Conservation (phyloP, 2,329 filamentous ascomycete genomes). For the Sporothrix brasiliensis region DNA sequence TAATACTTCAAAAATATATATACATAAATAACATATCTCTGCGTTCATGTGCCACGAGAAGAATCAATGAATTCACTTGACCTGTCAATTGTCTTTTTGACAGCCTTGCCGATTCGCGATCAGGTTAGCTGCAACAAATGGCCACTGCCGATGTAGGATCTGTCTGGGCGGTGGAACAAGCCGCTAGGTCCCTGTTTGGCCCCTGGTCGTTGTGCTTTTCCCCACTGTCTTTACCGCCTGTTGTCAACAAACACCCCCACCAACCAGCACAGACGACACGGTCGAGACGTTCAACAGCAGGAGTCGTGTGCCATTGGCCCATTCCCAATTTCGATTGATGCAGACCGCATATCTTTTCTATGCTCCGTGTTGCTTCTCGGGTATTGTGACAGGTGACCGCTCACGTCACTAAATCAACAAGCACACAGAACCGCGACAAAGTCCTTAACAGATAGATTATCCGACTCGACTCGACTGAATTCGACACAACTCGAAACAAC, state of each 20-base stretch:
- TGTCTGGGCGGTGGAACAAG: constrained; percentile 13
- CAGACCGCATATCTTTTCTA: not conserved
- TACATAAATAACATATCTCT: too few species aligned
- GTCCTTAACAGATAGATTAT: not conserved
- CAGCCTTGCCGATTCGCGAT: not conserved
- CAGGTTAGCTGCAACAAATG: not conserved
- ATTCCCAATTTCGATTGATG: not conserved
- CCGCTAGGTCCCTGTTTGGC: not conserved
- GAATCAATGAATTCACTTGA: too few species aligned
- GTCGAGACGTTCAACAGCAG: constrained; percentile 10
- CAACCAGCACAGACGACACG: not conserved
- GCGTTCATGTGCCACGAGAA: too few species aligned
- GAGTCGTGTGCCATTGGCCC: constrained; percentile 16
- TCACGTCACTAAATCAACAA: not conserved
- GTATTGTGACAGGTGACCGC: constrained; percentile 13
- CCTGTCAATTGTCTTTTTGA: not conserved
- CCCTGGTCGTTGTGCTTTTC: not conserved
- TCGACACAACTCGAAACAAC: not conserved
- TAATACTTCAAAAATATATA: too few species aligned
- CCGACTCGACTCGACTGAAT: not conserved
- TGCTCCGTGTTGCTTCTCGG: not conserved
- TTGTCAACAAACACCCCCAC: constrained; percentile 6
- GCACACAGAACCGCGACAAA: not conserved
- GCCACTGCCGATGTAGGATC: constrained; percentile 17
- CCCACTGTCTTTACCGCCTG: not conserved